Conservation (phyloP, 345 rosid species). For the Carallia pectinifolia region DNA sequence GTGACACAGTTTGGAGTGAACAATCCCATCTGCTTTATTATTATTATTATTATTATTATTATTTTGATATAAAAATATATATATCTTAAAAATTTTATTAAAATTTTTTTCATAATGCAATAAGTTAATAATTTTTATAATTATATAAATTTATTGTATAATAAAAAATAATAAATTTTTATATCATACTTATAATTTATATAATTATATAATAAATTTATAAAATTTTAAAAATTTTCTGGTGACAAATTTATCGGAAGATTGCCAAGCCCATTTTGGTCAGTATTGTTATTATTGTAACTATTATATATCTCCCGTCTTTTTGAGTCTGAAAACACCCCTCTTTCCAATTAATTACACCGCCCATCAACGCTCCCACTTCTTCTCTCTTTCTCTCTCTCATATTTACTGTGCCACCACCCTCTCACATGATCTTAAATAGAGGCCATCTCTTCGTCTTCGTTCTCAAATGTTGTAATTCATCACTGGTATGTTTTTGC, state of each 20-base stretch:
- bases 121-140: no score
- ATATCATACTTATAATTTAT: no score
- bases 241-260: no score
- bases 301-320: slow-evolving; percentile 5
- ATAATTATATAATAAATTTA: no score
- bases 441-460: slow-evolving; percentile 27
- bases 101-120: no score
- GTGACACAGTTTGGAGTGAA: slow-evolving; percentile 19
- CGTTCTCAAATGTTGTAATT: background rate
- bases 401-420: slow-evolving; percentile 38
- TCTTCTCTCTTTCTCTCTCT: slow-evolving; percentile 29
- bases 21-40: slow-evolving; percentile 23
- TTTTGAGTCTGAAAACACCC: slow-evolving; percentile 15
- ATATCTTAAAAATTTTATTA: no score
- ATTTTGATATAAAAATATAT: no score
- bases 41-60: no score
- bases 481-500: slow-evolving; percentile 3
- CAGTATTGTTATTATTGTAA: background rate
- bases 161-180: no score
- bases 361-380: slow-evolving; percentile 20
- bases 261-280: no score
- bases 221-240: no score
- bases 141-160: no score
- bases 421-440: slow-evolving; percentile 28
- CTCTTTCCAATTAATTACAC: slow-evolving; percentile 34